Evolutionary conservation across 1,284 basidiomycete species (phyloP).

Genomic region (Lentinus polychrous): DNA sequence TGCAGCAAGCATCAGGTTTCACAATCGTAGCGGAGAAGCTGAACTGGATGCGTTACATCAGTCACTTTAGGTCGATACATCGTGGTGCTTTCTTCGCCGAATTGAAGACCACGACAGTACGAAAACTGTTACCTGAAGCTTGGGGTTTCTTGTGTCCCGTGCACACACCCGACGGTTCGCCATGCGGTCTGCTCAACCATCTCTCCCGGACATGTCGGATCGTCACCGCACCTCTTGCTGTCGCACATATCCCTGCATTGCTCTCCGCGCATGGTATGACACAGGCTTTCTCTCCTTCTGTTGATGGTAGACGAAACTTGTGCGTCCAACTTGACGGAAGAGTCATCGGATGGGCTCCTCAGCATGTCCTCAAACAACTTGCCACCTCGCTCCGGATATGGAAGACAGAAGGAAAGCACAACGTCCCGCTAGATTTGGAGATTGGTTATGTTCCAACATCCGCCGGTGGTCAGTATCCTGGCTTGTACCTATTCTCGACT

Average conservation of each 20-base stretch:
- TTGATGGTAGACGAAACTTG: slow-evolving; percentile 79
- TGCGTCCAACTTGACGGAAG: slow-evolving; percentile 93
- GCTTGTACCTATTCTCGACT: slow-evolving; percentile 89
- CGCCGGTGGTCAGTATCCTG: slow-evolving; percentile 95
- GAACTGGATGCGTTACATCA: slow-evolving; percentile 98
- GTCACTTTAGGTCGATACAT: slow-evolving; percentile 98
- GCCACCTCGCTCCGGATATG: slow-evolving; percentile 84
- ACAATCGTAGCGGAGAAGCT: slow-evolving; percentile 99
- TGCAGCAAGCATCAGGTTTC: slow-evolving; percentile 96
- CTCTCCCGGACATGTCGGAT: slow-evolving; percentile 93
- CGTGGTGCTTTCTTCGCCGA: slow-evolving; percentile 99
- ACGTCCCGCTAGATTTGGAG: slow-evolving; percentile 91
- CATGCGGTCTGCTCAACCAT: slow-evolving; percentile 97
- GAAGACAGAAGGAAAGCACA: slow-evolving; percentile 87
- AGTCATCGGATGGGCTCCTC: slow-evolving; percentile 93
- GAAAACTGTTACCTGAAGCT: slow-evolving; percentile 95
- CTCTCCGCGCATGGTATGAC: slow-evolving; percentile 93
- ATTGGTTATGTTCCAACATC: slow-evolving; percentile 90
- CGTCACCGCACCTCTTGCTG: slow-evolving; percentile 72
- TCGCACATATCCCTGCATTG: slow-evolving; percentile 76
- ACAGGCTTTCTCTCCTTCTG: slow-evolving; percentile 71
- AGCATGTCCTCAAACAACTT: slow-evolving; percentile 71
- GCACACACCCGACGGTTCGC: slow-evolving; percentile 97
- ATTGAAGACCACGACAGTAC: slow-evolving; percentile 96
- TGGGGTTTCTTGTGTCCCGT: slow-evolving; percentile 99